Evolutionary conservation across 148 eudicot species (phyloP).

Genomic region (Diospyros lotus): DNA sequence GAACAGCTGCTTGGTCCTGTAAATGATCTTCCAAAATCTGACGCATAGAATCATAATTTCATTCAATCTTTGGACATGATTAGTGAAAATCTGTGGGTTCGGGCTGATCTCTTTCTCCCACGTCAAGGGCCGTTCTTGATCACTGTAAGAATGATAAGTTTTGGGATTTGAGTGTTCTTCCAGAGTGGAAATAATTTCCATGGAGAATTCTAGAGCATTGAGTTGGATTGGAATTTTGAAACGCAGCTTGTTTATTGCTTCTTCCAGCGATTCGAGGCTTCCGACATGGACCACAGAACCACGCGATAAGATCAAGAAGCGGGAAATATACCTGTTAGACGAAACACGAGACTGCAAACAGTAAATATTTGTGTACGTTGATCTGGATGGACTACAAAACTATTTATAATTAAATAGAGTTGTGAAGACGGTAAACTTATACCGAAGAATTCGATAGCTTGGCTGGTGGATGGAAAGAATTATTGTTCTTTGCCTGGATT

Average conservation of each 20-base stretch:
- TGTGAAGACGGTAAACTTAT: too few relatives aligned
- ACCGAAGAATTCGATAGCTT: constrained; percentile 68
- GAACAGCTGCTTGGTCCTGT: constrained; percentile 81
- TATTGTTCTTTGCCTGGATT: constrained; percentile 50
- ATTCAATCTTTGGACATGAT: background rate
- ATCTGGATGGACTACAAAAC: too few relatives aligned
- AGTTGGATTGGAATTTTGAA: constrained; percentile 63
- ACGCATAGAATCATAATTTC: constrained; percentile 62
- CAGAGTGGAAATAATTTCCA: constrained; percentile 65
- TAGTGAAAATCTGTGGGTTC: constrained; percentile 1
- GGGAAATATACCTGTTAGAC: constrained; percentile 26
- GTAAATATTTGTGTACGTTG: too few relatives aligned
- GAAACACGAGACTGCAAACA: too few relatives aligned
- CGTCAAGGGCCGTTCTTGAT: constrained; percentile 7
- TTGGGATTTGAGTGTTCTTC: constrained; percentile 33
- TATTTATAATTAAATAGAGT: too few relatives aligned
- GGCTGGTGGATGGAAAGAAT: constrained; percentile 93
- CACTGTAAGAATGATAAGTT: background rate
- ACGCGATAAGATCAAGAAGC: constrained; percentile 71
- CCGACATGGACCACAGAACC: constrained; percentile 76
- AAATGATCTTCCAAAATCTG: constrained; percentile 79
- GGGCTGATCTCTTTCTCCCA: constrained; percentile 13
- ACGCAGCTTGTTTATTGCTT: constrained; percentile 50
- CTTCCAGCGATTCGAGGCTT: constrained; percentile 59
- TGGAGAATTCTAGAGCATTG: constrained; percentile 77